Evolutionary conservation across 2,329 filamentous ascomycete species (phyloP).

Genomic region (Aschersonia sp.): DNA sequence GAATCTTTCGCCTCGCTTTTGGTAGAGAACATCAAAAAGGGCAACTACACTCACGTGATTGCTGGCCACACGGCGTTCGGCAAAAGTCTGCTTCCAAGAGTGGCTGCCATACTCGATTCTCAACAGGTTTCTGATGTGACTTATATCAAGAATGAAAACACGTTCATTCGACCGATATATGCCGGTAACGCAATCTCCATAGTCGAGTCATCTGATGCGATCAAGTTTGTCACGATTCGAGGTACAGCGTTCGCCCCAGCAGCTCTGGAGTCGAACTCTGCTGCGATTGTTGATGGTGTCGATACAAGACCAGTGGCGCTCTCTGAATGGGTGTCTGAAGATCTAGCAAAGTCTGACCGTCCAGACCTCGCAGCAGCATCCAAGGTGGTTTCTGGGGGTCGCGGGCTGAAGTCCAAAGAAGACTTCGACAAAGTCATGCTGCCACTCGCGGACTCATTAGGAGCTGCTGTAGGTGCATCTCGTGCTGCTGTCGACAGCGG

Average conservation of each 20-base stretch:
- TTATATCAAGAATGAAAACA: slow-evolving; percentile 74
- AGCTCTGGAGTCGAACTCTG: slow-evolving; percentile 56
- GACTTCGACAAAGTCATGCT: slow-evolving; percentile 90
- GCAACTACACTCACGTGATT: slow-evolving; percentile 82
- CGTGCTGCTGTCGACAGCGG: slow-evolving; percentile 92
- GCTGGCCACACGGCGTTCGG: slow-evolving; percentile 89
- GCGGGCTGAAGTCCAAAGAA: slow-evolving; percentile 93
- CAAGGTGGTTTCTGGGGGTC: slow-evolving; percentile 83
- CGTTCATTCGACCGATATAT: slow-evolving; percentile 93
- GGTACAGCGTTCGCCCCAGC: slow-evolving; percentile 80
- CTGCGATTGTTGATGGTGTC: slow-evolving; percentile 62
- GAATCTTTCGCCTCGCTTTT: slow-evolving; percentile 91
- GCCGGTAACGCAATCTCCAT: slow-evolving; percentile 95
- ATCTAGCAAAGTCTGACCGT: slow-evolving; percentile 83
- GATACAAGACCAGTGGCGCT: slow-evolving; percentile 64
- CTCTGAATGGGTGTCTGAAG: slow-evolving; percentile 87
- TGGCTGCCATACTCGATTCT: slow-evolving; percentile 79
- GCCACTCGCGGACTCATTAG: slow-evolving; percentile 80
- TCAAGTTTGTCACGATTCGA: slow-evolving; percentile 85
- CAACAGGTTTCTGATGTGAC: slow-evolving; percentile 93
- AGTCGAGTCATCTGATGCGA: slow-evolving; percentile 72
- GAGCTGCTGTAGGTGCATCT: slow-evolving; percentile 90
- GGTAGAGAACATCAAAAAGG: slow-evolving; percentile 93
- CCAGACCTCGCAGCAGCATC: slow-evolving; percentile 84
- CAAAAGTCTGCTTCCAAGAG: slow-evolving; percentile 83